These are phyloP conservation scores for Drechmeria coniospora DNA, from an alignment of 2,329 filamentous ascomycete species.

Conservation along the genomic window DNA sequence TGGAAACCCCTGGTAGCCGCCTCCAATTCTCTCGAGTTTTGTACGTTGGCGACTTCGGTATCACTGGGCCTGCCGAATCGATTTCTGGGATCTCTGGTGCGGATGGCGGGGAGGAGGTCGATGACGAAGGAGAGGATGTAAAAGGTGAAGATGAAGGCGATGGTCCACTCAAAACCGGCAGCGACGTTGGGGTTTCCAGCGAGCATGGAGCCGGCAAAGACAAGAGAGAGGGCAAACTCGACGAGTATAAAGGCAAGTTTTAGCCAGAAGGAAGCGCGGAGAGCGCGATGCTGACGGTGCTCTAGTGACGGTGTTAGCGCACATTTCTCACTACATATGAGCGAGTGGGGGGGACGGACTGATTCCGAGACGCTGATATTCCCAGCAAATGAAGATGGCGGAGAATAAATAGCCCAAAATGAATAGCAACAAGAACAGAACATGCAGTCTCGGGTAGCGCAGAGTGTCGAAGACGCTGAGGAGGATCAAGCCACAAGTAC, in stretches of 20 bases:
- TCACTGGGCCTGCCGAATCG: conserved; percentile 16
- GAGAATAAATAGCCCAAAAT: conserved; percentile 74
- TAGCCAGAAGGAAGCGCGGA: conserved; percentile 70
- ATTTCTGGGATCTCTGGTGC: conserved; percentile 28
- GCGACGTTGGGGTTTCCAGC: conserved; percentile 42
- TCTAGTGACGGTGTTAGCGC: conserved; percentile 20
- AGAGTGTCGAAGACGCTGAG: conserved; percentile 75
- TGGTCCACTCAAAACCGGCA: conserved; percentile 64
- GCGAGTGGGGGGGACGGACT: conserved; percentile 29
- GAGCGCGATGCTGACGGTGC: conserved; percentile 58
- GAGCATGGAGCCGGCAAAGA: conserved; percentile 48
- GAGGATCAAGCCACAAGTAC: conserved; percentile 66
- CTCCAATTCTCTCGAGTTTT: too few species aligned
- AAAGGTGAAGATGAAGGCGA: conserved; percentile 74
- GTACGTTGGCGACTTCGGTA: conserved; percentile 9
- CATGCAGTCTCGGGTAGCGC: conserved; percentile 51
- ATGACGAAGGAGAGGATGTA: conserved; percentile 79
- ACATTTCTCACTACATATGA: neutral
- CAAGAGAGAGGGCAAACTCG: conserved; percentile 58
- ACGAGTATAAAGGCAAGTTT: conserved; percentile 75
- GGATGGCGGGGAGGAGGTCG: conserved; percentile 68
- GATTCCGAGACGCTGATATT: conserved; percentile 74
- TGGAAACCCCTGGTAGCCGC: too few species aligned
- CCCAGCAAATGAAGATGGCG: conserved; percentile 77
- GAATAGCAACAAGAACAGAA: conserved; percentile 67